Evolutionary conservation across 129 eudicot species (phyloP), one percentile per base, ranked within the genome.

Genomic region (Scalesia atractyloides): DNA sequence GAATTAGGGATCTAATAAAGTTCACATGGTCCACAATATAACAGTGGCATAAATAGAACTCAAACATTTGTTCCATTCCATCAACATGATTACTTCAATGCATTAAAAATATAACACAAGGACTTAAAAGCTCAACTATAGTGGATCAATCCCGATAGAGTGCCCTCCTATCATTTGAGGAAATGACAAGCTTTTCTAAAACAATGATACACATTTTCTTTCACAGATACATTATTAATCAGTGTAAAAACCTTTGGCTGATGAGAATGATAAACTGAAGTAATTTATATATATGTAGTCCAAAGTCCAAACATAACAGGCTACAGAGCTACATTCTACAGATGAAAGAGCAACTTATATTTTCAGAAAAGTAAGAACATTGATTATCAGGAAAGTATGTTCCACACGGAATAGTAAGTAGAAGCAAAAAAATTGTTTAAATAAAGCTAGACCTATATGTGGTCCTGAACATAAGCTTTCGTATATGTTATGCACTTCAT

Each of bases 1-100:
- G 2, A 33, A 62, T 33, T 62, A 34, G 67, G 47, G 36, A 62
- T 62, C 47, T 33, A 62, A 62, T 62, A 20, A 62, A 34, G 47
- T 62, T 15, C 46, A 15, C 13, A 62, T 62, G 47, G 47, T 13
- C 22, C 66, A 63, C 24, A n/a, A 34, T n/a, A 24, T 24, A 1
- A 24, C 30, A 24, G 30, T 24, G 30, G 9, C 41, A 12, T 48
- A 7, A 15, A 67, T 7, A 60, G 20, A 63, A 14, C 1, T 7
- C 6, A 8, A 4, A n/a, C 67, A 15, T 62, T 63, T 34, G 12
- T 11, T 63, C n/a, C 36, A 13, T 63, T 34, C 48, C 48, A 36
- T 34, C 7, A 63, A 6, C 17, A 63, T 56, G 14, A 63, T 63
- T 34, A 61, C 66, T 15, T 61, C 19, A 13, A 33, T 14, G 44